Evolutionary conservation across 345 rosid genomes (phyloP), one percentile per base, ranked within the genome.

Genomic region (Mangifera indica): DNA sequence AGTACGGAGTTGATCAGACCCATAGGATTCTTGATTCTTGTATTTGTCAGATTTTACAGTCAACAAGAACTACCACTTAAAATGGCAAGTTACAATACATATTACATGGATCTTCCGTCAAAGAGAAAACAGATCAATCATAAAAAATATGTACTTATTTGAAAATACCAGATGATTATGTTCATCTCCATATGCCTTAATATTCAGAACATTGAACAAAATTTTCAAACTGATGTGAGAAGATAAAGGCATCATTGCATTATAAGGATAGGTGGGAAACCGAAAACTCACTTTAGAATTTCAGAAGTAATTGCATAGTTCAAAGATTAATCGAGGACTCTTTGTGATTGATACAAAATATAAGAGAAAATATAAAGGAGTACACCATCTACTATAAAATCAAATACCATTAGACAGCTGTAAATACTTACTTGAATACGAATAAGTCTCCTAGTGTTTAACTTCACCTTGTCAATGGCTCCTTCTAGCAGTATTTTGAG

Each of bases 391-490:
- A 21, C 34, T 14, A 5, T 34, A 51, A 56, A 63, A 42, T 25
- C 52, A 26, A 17, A 24, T 32, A 52, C 24, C 32, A 14, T 5
- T 22, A 51, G 37, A 3, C 48, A 5, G 54, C 17, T 56, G 37
- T 9, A 37, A 13, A 18, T 9, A 86, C 97, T 85, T 87, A 91
- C 99, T 84, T 95, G 98, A 57, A 88, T 89, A 58, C 90, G 98
- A 44, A 93, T 88, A 69, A 93, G 98, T 83, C 89, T 89, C 78
- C 94, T 81, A 9, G 97, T 95, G 77, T 93, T 89, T 72, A 77
- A 57, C 83, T 95, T 95, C 42, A 95, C 88, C 51, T 76, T 82
- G 75, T 82, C 90, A 78, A 91, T 83, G 26, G 98, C 94, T 72
- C 82, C 94, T 69, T 81, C 81, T 69, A 95, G 66, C 68, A 87